Evolutionary conservation across 306 rosid species (phyloP), one percentile per base, ranked within the genome.

Genomic region (Styphnolobium japonicum): DNA sequence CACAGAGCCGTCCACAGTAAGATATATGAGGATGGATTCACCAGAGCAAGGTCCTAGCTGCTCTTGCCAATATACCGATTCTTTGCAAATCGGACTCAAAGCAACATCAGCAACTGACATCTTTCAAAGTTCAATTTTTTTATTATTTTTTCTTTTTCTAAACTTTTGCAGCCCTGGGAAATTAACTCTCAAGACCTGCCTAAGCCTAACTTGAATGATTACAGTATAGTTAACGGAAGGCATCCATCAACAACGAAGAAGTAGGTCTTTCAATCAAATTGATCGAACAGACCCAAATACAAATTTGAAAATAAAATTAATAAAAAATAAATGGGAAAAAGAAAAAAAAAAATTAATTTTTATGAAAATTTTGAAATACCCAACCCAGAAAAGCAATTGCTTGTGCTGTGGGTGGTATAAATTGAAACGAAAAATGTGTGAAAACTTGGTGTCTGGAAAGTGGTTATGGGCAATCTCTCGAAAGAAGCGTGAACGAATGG

Each of bases 91-190:
- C 82, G 90, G 90, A 43, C 86, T 83, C 75, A 86, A 14, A 40
- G 90, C 90, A 73, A 93, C 85, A 85, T 81, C 88, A 52, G 84
- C 83, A 49, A 67, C 78, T 19, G 94, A 89, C 97, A 92, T 92
- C 42, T 73, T 89, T 62, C 51, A 48, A 72, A 31, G 0, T 40
- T 4, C 9, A 8, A 21, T 5, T 9, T 72, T 18, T 40, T 1
- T 12, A n/a, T 10, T 2, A 4, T 37, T 22, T n/a, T 31, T 56
- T 66, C 4, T 29, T 8, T 0, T 10, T 37, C 21, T 2, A 60
- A 80, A 79, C 21, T 29, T 55, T 45, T 5, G 5, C 55, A 23
- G 55, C 15, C n/a, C n/a, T n/a, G n/a, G n/a, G n/a, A n/a, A n/a
- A n/a, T n/a, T n/a, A n/a, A n/a, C n/a, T n/a, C n/a, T n/a, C n/a